phyloP scores from a whole-genome alignment of 2,329 filamentous ascomycete species.

The Ceratocystis cubensis region DNA sequence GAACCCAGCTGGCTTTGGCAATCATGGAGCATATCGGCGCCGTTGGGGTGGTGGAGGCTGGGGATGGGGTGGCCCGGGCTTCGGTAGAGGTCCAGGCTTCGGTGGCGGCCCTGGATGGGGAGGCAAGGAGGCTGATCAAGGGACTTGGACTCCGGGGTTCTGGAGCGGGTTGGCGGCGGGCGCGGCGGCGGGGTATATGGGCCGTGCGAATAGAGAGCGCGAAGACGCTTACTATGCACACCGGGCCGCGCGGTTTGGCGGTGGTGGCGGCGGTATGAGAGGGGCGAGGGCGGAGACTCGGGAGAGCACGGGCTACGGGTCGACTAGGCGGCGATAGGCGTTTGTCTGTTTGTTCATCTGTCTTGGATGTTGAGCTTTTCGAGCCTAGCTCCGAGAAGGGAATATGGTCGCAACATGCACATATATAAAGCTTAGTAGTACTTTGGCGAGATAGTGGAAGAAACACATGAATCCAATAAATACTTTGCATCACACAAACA shows the following conservation, averaged over 20 bases:
- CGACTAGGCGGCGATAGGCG: slow-evolving; percentile 41
- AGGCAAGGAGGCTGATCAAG: slow-evolving; percentile 25
- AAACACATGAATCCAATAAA: not conserved
- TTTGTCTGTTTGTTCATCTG: slow-evolving; percentile 29
- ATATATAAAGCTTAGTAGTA: too few species aligned
- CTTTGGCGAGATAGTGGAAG: not conserved
- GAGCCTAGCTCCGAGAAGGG: too few species aligned
- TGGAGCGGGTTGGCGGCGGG: slow-evolving; percentile 58
- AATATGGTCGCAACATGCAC: too few species aligned
- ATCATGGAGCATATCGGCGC: slow-evolving; percentile 22
- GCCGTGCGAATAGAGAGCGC: slow-evolving; percentile 33
- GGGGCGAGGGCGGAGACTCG: slow-evolving; percentile 16
- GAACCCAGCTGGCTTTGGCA: slow-evolving; percentile 26
- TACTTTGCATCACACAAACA: not conserved
- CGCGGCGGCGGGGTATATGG: slow-evolving; percentile 57
- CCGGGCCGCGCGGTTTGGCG: not conserved
- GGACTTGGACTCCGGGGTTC: slow-evolving; percentile 60
- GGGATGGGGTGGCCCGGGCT: slow-evolving; percentile 15
- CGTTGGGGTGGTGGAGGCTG: slow-evolving; percentile 26
- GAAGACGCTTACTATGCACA: slow-evolving; percentile 20
- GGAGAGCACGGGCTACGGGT: slow-evolving; percentile 62
- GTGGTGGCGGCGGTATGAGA: not conserved
- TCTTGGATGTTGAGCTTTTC: too few species aligned
- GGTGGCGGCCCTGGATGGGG: slow-evolving; percentile 30
- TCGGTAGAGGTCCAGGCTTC: slow-evolving; percentile 25